phyloP scores from a whole-genome alignment of 768 basidiomycete genomes.

The Trametes maxima region DNA sequence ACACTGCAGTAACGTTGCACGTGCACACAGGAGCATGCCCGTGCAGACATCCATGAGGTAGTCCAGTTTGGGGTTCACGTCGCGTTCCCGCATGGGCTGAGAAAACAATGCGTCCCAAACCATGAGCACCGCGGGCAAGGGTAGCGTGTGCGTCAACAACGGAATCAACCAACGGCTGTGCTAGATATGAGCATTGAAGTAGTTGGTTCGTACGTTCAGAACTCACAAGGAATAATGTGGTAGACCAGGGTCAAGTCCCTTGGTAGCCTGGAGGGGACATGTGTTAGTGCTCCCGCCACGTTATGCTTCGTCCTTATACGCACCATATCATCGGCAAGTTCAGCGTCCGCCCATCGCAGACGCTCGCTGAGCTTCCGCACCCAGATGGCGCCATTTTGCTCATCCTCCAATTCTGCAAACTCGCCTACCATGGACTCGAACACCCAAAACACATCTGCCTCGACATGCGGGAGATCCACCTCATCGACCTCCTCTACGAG shows the following conservation, averaged over 20 bases:
- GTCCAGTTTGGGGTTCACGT: constrained; percentile 63
- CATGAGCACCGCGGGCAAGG: constrained; percentile 56
- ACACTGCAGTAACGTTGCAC: constrained; percentile 53
- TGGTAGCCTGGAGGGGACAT: constrained; percentile 46
- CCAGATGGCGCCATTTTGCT: constrained; percentile 63
- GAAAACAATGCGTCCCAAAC: constrained; percentile 78
- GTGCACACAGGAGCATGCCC: constrained; percentile 64
- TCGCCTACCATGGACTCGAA: constrained; percentile 76
- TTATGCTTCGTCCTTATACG: constrained; percentile 19
- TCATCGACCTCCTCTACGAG: constrained; percentile 62
- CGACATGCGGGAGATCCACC: constrained; percentile 63
- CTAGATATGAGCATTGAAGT: neutral
- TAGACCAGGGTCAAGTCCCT: constrained; percentile 67
- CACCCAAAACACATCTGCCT: constrained; percentile 84
- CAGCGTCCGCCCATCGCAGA: constrained; percentile 62
- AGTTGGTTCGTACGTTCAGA: neutral
- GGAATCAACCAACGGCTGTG: constrained; percentile 75
- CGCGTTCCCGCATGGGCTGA: constrained; percentile 53
- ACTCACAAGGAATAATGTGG: constrained; percentile 84
- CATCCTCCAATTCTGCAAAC: constrained; percentile 72
- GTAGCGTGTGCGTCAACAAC: constrained; percentile 72
- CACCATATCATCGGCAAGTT: constrained; percentile 64
- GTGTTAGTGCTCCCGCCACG: neutral
- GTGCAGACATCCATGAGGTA: constrained; percentile 71
- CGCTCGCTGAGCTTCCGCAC: constrained; percentile 62